Evolutionary conservation across 1,139 yeast species (phyloP).

Genomic region (Blastobotrys petasosporus): DNA sequence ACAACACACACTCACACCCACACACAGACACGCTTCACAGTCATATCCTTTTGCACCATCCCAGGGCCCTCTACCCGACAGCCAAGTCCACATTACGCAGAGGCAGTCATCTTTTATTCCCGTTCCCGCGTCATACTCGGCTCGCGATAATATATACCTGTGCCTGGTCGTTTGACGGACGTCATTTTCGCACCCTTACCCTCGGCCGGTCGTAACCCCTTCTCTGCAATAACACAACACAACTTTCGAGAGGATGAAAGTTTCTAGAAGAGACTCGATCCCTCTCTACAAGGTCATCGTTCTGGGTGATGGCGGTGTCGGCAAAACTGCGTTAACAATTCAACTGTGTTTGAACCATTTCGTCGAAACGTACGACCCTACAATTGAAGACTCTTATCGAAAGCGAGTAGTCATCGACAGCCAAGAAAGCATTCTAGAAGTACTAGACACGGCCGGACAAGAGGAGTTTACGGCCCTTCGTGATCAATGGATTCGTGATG

Average conservation of each 20-base stretch:
- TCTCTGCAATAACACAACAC: no score
- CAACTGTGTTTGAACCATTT: constrained; percentile 61
- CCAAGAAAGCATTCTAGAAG: constrained; percentile 84
- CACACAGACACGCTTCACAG: no score
- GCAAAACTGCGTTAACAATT: constrained; percentile 91
- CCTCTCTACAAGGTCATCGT: constrained; percentile 68
- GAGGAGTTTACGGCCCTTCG: constrained; percentile 96
- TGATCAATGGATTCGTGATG: constrained; percentile 87
- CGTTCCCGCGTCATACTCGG: no score
- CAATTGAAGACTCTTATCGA: constrained; percentile 93
- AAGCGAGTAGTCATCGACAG: constrained; percentile 91
- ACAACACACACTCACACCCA: no score
- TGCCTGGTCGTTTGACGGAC: no score
- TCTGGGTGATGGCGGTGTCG: constrained; percentile 98
- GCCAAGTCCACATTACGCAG: no score
- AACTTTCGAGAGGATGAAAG: constrained; percentile 6
- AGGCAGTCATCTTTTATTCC: no score
- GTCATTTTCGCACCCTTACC: no score
- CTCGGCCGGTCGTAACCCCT: no score
- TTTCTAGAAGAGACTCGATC: constrained; percentile 27
- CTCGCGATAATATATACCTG: no score
- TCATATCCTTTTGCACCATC: no score
- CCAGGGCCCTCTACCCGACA: no score
- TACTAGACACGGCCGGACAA: constrained; percentile 96
- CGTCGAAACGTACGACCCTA: constrained; percentile 95